Conservation (phyloP, 2,329 filamentous ascomycete genomes). For the Alternaria arborescens region DNA sequence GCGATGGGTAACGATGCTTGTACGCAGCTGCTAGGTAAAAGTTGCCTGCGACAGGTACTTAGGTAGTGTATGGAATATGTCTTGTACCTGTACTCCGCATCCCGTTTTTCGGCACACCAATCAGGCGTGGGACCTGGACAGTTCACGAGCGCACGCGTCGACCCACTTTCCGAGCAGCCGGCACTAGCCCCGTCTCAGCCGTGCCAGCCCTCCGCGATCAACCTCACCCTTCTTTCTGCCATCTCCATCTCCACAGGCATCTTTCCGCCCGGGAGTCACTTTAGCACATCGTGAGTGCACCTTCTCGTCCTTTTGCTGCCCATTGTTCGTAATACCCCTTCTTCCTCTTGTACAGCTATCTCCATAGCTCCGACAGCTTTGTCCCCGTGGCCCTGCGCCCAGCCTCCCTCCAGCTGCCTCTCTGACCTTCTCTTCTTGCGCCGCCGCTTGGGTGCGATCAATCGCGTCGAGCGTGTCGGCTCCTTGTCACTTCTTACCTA, state of each 20-base stretch:
- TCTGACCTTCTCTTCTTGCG: constrained; percentile 45
- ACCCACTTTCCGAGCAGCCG: constrained; percentile 34
- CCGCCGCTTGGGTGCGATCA: constrained; percentile 42
- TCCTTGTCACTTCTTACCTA: constrained; percentile 37
- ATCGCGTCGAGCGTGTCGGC: constrained; percentile 41
- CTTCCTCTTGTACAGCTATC: constrained; percentile 41
- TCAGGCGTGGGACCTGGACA: constrained; percentile 20
- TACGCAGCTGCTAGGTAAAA: neutral
- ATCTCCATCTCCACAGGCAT: constrained; percentile 36
- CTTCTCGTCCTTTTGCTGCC: constrained; percentile 39
- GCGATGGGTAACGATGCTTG: constrained; percentile 33
- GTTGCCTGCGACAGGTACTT: neutral
- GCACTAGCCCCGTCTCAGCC: constrained; percentile 34
- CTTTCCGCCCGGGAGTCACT: constrained; percentile 32
- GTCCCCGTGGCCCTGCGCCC: constrained; percentile 42
- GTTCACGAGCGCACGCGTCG: constrained; percentile 24
- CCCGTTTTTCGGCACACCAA: constrained; percentile 25
- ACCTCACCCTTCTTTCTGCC: constrained; percentile 35
- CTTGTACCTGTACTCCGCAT: constrained; percentile 12
- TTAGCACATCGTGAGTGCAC: constrained; percentile 53
- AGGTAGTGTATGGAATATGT: constrained; percentile 1
- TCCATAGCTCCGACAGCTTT: constrained; percentile 45
- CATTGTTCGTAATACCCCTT: constrained; percentile 40
- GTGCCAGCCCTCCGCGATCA: constrained; percentile 27
- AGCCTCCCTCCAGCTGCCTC: constrained; percentile 40